Base-by-base conservation (phyloP, 257 asterid genomes). In the Solanum megistacrolobum region DNA sequence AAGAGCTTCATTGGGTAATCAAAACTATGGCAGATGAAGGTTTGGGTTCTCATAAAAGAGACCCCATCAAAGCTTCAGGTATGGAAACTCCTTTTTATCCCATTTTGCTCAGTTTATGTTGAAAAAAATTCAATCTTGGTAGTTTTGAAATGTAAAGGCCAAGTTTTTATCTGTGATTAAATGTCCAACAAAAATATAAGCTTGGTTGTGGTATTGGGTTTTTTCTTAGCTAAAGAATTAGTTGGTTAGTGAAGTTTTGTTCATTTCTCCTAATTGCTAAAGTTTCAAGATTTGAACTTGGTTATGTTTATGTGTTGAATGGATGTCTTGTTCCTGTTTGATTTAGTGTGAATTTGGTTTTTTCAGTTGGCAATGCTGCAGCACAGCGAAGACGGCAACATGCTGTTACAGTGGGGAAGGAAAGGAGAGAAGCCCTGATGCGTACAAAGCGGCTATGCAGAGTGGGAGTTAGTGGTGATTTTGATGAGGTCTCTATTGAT, bases 361-460 rank as follows among this genome's bases (percentile, higher is more conserved):
- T 83, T 83, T 88, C 91, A 96, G 99, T 97, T 76, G 98, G 98
- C 89, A 92, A 89, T 92, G 93, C 81, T 75, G 99, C 98, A 21
- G 96, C 92, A 55, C 98, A 93, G 92, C 90, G 96, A 91, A 95
- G 99, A 89, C 90, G 98, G 83, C 96, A 95, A 81, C 93, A 92
- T 46, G 99, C 96, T 4, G 95, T 96, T 55, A 88, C 90, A 12
- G 94, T 96, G 71, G 97, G 95, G 18, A 97, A 95, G 92, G 99
- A 97, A 90, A 94, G 98, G 89, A 92, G 99, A 89, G 99, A 97
- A 88, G 94, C 98, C 8, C 87, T 96, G 91, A 93, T 97, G 92
- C 93, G 99, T 82, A 90, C 98, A 2, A 97, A 97, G 89, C 98
- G 99, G 75, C 91, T 96, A 52, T 96, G 99, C 90, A 89, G 98